phyloP scores from a whole-genome alignment of 2,329 filamentous ascomycete species.

The Clonostachys rosea region DNA sequence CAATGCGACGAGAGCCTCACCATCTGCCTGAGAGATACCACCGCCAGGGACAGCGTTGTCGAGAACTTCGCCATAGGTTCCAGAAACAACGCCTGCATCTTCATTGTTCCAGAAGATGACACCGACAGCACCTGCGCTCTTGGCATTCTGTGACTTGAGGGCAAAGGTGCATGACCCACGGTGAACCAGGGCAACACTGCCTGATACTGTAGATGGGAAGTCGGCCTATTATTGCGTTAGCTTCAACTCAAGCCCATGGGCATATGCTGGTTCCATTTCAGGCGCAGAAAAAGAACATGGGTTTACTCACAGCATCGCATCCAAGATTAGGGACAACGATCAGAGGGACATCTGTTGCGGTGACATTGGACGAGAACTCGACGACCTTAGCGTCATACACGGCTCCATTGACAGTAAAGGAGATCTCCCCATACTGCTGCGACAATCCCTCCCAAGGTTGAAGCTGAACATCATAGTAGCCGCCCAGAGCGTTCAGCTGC shows the following conservation, averaged over 20 bases:
- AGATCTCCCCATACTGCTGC: slow-evolving; percentile 9
- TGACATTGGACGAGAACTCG: slow-evolving; percentile 31
- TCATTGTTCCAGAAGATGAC: slow-evolving; percentile 55
- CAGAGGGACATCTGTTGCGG: slow-evolving; percentile 26
- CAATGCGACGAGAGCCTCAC: slow-evolving; percentile 15
- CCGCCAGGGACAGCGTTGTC: slow-evolving; percentile 39
- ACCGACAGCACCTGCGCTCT: slow-evolving; percentile 46
- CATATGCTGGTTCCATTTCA: too few relatives aligned
- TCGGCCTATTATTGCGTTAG: slow-evolving; percentile 20
- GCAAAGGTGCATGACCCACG: slow-evolving; percentile 53
- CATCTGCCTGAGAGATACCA: slow-evolving; percentile 41
- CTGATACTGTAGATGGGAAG: slow-evolving; percentile 39
- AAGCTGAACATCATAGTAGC: slow-evolving; percentile 21
- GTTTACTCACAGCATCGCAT: slow-evolving; percentile 25
- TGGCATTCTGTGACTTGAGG: slow-evolving; percentile 48
- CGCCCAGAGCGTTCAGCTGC: slow-evolving; percentile 22
- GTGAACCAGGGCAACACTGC: slow-evolving; percentile 49
- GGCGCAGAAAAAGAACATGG: background rate
- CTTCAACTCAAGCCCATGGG: too few relatives aligned
- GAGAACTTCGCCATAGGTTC: slow-evolving; percentile 44
- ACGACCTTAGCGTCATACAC: slow-evolving; percentile 8
- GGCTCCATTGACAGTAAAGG: slow-evolving; percentile 12
- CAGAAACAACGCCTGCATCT: slow-evolving; percentile 32
- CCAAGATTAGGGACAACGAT: slow-evolving; percentile 42
- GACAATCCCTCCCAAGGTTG: slow-evolving; percentile 19